Percentiles rank a stretch among this genome's conserved stretches.
Conservation (phyloP, 2,329 filamentous ascomycete species). For the Penicillium sp. region DNA sequence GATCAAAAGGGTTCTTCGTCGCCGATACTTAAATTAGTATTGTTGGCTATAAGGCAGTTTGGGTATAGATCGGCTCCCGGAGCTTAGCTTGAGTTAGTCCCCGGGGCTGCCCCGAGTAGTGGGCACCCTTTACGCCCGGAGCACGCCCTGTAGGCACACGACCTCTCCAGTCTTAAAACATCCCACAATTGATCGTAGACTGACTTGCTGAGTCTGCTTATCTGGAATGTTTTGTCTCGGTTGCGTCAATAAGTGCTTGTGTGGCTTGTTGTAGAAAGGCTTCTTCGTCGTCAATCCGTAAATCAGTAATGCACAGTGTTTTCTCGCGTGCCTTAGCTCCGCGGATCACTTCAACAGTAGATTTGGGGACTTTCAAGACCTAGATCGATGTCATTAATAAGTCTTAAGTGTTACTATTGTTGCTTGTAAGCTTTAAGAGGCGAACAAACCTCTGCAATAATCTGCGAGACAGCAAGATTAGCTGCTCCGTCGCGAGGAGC, state of each 20-base stretch:
- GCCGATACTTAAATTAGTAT: no score
- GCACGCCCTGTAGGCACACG: no score
- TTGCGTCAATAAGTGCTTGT: slow-evolving; percentile 20
- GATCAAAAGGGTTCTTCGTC: no score
- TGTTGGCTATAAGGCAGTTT: no score
- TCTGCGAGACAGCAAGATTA: slow-evolving; percentile 64
- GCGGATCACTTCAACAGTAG: slow-evolving; percentile 61
- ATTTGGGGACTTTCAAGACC: slow-evolving; percentile 63
- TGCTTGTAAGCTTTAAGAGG: not conserved
- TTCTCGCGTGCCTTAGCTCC: slow-evolving; percentile 67
- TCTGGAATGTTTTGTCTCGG: slow-evolving; percentile 4
- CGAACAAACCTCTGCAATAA: slow-evolving; percentile 59
- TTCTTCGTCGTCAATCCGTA: slow-evolving; percentile 34
- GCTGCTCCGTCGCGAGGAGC: slow-evolving; percentile 67
- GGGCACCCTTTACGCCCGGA: no score
- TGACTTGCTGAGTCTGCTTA: not conserved
- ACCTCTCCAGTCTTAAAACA: no score
- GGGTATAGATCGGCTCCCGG: no score
- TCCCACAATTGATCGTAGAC: no score
- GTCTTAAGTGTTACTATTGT: not conserved
- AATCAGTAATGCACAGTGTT: slow-evolving; percentile 46
- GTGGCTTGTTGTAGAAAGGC: slow-evolving; percentile 24
- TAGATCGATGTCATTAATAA: slow-evolving; percentile 27
- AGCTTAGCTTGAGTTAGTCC: no score
- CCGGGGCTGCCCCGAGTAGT: no score